Conservation (phyloP, 2,329 filamentous ascomycete species). For the Colletotrichum orchidophilum region DNA sequence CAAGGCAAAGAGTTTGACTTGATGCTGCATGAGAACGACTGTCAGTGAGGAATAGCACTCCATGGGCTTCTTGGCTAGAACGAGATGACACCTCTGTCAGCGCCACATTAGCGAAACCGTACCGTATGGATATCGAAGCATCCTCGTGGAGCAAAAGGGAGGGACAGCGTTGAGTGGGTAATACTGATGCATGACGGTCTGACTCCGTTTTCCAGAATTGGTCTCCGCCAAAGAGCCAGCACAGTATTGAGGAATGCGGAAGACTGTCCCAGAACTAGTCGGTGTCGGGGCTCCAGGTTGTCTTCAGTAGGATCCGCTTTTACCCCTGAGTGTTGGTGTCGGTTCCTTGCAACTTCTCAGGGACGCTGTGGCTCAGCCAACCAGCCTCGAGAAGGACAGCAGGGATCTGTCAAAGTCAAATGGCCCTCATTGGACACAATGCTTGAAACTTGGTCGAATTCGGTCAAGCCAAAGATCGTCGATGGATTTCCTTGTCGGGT, state of each 20-base stretch:
- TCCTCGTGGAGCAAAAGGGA: neutral
- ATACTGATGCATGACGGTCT: conserved; percentile 28
- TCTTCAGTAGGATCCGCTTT: conserved; percentile 35
- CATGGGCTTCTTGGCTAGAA: neutral
- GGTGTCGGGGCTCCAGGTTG: conserved; percentile 25
- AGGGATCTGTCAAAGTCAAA: neutral
- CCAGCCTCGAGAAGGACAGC: neutral
- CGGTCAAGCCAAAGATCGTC: conserved; percentile 36
- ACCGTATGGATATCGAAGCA: neutral
- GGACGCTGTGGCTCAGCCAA: conserved; percentile 18
- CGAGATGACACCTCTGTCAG: neutral
- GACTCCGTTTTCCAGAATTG: conserved; percentile 24
- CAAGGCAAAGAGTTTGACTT: neutral
- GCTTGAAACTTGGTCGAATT: conserved; percentile 26
- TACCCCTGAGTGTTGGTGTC: conserved; percentile 37
- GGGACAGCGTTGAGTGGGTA: conserved; percentile 9
- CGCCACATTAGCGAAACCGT: conserved; percentile 8
- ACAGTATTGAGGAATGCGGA: conserved; percentile 20
- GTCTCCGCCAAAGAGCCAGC: neutral
- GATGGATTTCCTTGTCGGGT: conserved; percentile 32
- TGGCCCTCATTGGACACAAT: conserved; percentile 33
- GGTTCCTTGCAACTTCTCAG: conserved; percentile 30
- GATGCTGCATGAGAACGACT: neutral
- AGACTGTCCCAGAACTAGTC: conserved; percentile 10
- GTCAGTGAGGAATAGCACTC: neutral